Evolutionary conservation across 2,329 filamentous ascomycete genomes (phyloP), one percentile per base, ranked within the genome.

Genomic region (Dothiorella sarmentorum): DNA sequence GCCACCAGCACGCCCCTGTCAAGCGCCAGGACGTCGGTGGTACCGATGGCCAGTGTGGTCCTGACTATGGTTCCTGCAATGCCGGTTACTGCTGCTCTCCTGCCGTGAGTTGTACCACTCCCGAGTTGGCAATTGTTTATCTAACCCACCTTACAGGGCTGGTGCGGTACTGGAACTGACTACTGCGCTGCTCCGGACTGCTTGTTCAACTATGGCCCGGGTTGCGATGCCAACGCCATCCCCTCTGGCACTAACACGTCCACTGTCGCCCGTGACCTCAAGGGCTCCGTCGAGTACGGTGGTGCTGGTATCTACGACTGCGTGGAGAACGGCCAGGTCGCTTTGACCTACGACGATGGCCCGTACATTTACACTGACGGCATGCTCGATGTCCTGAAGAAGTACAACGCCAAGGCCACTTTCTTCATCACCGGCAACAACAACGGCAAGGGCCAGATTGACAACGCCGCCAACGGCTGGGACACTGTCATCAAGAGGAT

Each of bases 311-410:
- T 87, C 61, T 83, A 83, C 64, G 73, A 77, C 61, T 85, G 82
- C 63, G 72, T 72, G n/a, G 75, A 75, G 3, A 75, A 79, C 2
- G 83, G 85, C 55, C 82, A 82, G 10, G 79, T 89, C 64, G 86
- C 86, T 17, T 69, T 89, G 58, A 88, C 85, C 0, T 88, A 82
- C 63, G 86, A 88, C 63, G 86, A 88, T 67, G 86, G 86, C 1
- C 86, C 85, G 20, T 82, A 82, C 62, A 70, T 77, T 18, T 87
- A 84, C 69, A 88, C 85, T 1, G 71, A 73, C 38, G 80, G 85
- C 61, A 77, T 89, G 11, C 76, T 88, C 11, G 82, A 88, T 65
- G 75, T 86, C 56, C 77, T 89, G 44, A 77, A 79, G 60, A 75
- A 73, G 24, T 85, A 86, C 66, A 74, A 80, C 26, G 85, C 83